Evolutionary conservation across 2,329 filamentous ascomycete genomes (phyloP).

Genomic region (Xenoacremonium recifei): DNA sequence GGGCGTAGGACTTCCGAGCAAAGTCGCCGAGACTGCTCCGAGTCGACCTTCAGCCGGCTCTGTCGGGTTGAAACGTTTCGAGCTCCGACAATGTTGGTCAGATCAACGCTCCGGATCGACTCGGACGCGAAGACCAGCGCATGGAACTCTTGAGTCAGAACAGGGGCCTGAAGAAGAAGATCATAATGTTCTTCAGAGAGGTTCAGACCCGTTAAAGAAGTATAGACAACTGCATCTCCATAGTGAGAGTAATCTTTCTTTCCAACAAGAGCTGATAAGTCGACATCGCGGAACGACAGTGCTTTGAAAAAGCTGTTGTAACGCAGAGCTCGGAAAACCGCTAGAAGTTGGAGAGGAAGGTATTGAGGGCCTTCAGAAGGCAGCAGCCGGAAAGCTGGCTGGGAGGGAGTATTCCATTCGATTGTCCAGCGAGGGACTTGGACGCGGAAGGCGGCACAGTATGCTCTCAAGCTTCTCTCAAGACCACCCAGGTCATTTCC

Average conservation of each 20-base stretch:
- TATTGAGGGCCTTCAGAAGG: conserved; percentile 41
- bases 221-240: conserved; percentile 47
- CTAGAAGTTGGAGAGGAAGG: conserved; percentile 51
- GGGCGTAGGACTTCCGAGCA: conserved; percentile 46
- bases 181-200: conserved; percentile 48
- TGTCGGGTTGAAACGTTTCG: conserved; percentile 19
- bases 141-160: conserved; percentile 57
- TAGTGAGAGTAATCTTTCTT: conserved; percentile 44
- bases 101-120: conserved; percentile 53
- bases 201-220: conserved; percentile 53
- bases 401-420: conserved; percentile 40
- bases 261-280: conserved; percentile 41
- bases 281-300: conserved; percentile 53
- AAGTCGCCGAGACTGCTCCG: conserved; percentile 18
- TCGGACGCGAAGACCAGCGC: conserved; percentile 55
- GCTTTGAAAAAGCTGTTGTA: conserved; percentile 61
- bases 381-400: conserved; percentile 54
- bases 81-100: conserved; percentile 42
- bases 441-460: conserved; percentile 51
- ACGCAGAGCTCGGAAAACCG: conserved; percentile 53
- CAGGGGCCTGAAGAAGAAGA: conserved; percentile 45
- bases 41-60: conserved; percentile 22
- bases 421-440: conserved; percentile 51
- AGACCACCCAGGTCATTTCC: conserved; percentile 56
- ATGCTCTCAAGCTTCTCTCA: conserved; percentile 53